Evolutionary conservation across 129 eudicot genomes (phyloP).

Genomic region (Tanacetum coccineum): DNA sequence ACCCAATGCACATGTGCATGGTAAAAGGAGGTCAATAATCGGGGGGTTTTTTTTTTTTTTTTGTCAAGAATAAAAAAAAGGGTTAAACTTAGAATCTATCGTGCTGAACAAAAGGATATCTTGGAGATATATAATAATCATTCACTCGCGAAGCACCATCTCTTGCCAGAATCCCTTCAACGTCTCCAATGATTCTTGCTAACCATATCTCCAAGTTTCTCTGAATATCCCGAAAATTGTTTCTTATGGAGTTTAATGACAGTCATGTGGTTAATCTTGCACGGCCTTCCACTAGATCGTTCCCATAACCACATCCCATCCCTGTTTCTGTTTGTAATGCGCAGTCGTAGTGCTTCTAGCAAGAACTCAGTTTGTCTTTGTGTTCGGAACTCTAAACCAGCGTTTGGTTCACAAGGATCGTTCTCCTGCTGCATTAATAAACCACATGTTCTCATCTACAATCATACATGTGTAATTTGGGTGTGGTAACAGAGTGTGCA

Average conservation of each 20-base stretch:
- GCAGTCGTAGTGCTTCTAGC: constrained; percentile 88
- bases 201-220: constrained; percentile 94
- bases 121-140: constrained; percentile 61
- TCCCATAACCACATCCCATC: constrained; percentile 47
- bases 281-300: constrained; percentile 50
- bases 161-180: constrained; percentile 84
- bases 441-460: neutral
- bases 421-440: constrained; percentile 62
- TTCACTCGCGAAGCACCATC: constrained; percentile 78
- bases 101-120: constrained; percentile 71
- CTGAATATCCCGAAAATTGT: constrained; percentile 88
- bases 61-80: neutral
- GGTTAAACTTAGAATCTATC: constrained; percentile 21
- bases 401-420: constrained; percentile 80
- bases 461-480: neutral
- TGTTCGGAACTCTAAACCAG: constrained; percentile 69
- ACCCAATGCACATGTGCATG: constrained; percentile 15
- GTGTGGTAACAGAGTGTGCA: neutral
- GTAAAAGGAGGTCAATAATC: constrained; percentile 18
- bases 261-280: constrained; percentile 60
- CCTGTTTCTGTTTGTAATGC: constrained; percentile 74
- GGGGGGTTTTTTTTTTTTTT: too few relatives aligned
- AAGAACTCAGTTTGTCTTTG: constrained; percentile 88
- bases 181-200: constrained; percentile 93
- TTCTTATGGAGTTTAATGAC: constrained; percentile 63